Conservation (phyloP, 192 early-diverging fungal genomes). For the Chytriomyces sp. region DNA sequence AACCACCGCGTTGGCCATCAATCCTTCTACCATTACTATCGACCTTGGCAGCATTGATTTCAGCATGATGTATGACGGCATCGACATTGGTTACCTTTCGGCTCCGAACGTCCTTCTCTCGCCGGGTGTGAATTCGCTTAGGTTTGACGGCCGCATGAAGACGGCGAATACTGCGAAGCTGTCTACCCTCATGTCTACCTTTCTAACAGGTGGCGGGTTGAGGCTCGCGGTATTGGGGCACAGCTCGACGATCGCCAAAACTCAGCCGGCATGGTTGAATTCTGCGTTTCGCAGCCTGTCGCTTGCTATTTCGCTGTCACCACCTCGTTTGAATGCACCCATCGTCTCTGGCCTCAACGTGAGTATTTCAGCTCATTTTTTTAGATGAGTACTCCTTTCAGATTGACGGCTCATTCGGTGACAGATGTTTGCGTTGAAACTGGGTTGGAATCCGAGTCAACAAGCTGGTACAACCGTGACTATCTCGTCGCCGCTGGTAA, state of each 20-base stretch:
- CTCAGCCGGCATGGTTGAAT: conserved; percentile 2
- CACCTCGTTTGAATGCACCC: neutral
- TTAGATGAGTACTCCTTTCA: too few species aligned
- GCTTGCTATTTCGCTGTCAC: neutral
- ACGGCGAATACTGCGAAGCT: conserved; percentile 1
- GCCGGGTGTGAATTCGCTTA: conserved; percentile 20
- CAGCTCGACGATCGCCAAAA: neutral
- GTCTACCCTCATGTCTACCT: conserved; percentile 7
- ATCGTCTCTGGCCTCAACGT: neutral
- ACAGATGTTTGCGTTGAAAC: too few species aligned
- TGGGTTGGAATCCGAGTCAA: too few species aligned
- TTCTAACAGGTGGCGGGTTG: conserved; percentile 15
- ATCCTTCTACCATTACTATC: conserved; percentile 36
- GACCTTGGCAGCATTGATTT: conserved; percentile 28
- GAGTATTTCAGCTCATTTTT: neutral
- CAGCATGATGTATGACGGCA: neutral
- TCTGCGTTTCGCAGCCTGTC: neutral
- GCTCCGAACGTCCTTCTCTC: conserved; percentile 10
- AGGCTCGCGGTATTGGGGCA: neutral
- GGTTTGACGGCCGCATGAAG: conserved; percentile 11
- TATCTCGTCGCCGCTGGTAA: too few species aligned
- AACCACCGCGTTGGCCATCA: conserved; percentile 21
- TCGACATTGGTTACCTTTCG: conserved; percentile 13
- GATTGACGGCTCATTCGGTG: too few species aligned
- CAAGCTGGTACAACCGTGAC: too few species aligned